Evolutionary conservation across 192 early-diverging fungal species (phyloP), one percentile per base, ranked within the genome.

Genomic region (Glomus cerebriforme): DNA sequence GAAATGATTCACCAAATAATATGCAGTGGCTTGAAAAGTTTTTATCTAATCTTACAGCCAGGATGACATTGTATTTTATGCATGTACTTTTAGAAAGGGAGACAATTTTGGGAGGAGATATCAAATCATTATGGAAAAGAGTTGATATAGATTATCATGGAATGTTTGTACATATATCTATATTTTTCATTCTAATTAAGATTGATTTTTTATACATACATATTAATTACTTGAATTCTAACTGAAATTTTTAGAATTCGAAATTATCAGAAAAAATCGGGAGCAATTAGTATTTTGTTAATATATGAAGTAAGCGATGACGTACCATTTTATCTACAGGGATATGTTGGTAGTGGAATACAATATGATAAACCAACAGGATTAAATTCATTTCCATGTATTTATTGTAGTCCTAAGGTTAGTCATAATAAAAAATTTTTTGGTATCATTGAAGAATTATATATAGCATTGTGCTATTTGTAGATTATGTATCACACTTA

Each of bases 51-150:
- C 66, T 87, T 47, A 85, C 75, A 7, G 79, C 86, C 8, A 87
- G 83, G 76, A 82, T 83, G 78, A 85, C 86, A 19, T 62, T 87
- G 37, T 87, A 87, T 60, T 87, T 87, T 77, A 83, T 80, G 47
- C 64, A 75, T 32, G 79, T 85, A 29, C 60, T 87, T 65, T 59
- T 87, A 34, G 80, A 79, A 34, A 82, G 79, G 59, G 86, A 87
- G 64, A 73, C 68, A 12, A 69, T 32, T n/a, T 66, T 83, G 0
- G 80, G 83, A 47, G 86, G 85, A 34, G 78, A 79, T 49, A 19
- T 65, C 12, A 66, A 49, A 37, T 15, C 29, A 63, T 69, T 86
- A 49, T 86, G 85, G 85, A 85, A 81, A 79, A 81, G 79, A 17
- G 27, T 85, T 26, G 58, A 65, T n/a, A 73, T 76, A 22, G 81